phyloP scores from a whole-genome alignment of 2,329 filamentous ascomycete genomes.

The Juglanconis oblonga region DNA sequence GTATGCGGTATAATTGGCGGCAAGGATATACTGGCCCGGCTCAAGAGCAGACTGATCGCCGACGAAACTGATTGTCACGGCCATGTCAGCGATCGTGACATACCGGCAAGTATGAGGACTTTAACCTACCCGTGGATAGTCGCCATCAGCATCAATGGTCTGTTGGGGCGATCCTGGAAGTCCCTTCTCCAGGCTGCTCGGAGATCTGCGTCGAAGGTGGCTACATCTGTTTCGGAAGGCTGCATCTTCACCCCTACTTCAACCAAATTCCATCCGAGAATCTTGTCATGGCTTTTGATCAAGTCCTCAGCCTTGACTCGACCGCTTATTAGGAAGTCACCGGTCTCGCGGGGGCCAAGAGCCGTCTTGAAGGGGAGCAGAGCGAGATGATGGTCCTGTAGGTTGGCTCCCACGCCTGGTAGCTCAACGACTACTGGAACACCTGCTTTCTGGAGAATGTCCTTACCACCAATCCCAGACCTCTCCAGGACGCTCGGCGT shows the following conservation, averaged over 20 bases:
- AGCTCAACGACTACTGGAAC: constrained; percentile 45
- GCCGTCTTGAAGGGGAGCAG: neutral
- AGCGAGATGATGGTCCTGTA: constrained; percentile 36
- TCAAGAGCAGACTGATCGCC: constrained; percentile 32
- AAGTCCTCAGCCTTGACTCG: constrained; percentile 20
- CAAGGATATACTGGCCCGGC: constrained; percentile 4
- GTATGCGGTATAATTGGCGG: neutral
- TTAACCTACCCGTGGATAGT: constrained; percentile 21
- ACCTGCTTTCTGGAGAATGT: constrained; percentile 43
- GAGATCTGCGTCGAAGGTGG: constrained; percentile 48
- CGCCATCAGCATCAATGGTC: constrained; percentile 24
- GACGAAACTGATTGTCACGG: constrained; percentile 20
- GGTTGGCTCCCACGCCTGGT: constrained; percentile 50
- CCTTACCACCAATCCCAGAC: constrained; percentile 45
- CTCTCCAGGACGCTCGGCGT: constrained; percentile 46
- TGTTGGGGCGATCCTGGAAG: constrained; percentile 33
- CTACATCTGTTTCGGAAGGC: constrained; percentile 45
- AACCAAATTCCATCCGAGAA: constrained; percentile 54
- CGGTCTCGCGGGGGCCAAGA: neutral
- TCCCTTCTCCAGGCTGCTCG: constrained; percentile 48
- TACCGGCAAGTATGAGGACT: neutral
- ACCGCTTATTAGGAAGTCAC: constrained; percentile 27
- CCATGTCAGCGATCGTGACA: neutral
- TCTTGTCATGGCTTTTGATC: constrained; percentile 24
- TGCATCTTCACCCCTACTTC: constrained; percentile 53